phyloP scores from a whole-genome alignment of 371 early-diverging fungal species.

The Sporodiniella umbellata region DNA sequence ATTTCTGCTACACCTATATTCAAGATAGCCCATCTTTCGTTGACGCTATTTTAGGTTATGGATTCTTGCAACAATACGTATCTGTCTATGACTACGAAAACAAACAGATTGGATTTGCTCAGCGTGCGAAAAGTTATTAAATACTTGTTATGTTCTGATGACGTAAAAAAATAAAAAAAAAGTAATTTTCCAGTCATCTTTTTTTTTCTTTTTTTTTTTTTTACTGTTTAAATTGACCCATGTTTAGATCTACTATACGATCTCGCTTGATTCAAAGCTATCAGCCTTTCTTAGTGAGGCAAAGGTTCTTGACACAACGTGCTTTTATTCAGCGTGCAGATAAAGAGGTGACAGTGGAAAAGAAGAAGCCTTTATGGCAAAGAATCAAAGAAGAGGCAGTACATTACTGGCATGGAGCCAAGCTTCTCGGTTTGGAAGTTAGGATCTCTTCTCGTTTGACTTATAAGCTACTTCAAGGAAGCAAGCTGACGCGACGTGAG shows the following conservation, averaged over 20 bases:
- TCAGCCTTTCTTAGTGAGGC: background rate
- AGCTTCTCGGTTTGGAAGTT: constrained; percentile 87
- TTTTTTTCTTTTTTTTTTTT: background rate
- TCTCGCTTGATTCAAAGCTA: background rate
- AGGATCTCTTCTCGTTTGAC: constrained; percentile 83
- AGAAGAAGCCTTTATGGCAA: constrained; percentile 70
- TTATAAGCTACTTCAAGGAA: constrained; percentile 72
- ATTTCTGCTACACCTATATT: constrained; percentile 37
- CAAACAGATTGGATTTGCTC: constrained; percentile 35
- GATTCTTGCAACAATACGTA: constrained; percentile 42
- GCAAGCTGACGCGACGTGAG: constrained; percentile 85
- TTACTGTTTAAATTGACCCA: background rate
- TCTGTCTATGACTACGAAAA: constrained; percentile 41
- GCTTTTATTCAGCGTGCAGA: background rate
- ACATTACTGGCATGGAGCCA: constrained; percentile 96
- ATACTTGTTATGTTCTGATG: background rate
- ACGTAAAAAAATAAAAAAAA: background rate
- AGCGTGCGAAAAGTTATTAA: constrained; percentile 15
- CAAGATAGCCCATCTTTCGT: constrained; percentile 34
- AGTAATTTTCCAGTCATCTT: too few species aligned
- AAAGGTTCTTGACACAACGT: background rate
- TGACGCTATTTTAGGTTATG: constrained; percentile 42
- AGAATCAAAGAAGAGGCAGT: constrained; percentile 86
- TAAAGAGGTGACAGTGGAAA: background rate
- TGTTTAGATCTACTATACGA: background rate